Percentiles rank a stretch among this genome's conserved stretches.
phyloP scores from a whole-genome alignment of 228 moss, liverwort and hornwort genomes.

The Sphagnum magellanicum region DNA sequence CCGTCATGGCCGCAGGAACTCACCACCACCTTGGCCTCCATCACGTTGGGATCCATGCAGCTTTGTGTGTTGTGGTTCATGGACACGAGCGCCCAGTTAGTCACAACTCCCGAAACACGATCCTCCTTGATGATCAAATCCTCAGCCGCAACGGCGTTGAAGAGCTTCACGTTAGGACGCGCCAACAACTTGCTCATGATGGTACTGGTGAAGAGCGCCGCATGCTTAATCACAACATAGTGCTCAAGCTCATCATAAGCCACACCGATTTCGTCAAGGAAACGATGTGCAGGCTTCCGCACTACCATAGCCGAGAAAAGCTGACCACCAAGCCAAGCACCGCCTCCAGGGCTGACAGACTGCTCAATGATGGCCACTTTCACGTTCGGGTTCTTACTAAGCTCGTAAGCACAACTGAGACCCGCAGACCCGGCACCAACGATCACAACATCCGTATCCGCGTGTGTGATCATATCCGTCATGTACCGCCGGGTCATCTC shows the following conservation, averaged over 20 bases:
- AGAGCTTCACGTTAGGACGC: conserved; percentile 50
- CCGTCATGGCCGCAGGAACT: conserved; percentile 56
- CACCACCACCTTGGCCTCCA: conserved; percentile 52
- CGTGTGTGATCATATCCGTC: conserved; percentile 61
- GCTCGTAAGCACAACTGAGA: conserved; percentile 39
- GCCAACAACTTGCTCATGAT: conserved; percentile 49
- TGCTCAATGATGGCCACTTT: conserved; percentile 49
- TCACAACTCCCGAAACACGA: conserved; percentile 43
- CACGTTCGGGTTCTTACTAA: conserved; percentile 52
- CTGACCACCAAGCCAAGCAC: conserved; percentile 53
- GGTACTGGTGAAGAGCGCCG: conserved; percentile 46
- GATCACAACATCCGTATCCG: conserved; percentile 45
- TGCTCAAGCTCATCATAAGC: conserved; percentile 44
- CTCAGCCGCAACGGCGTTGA: conserved; percentile 50
- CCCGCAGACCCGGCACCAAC: conserved; percentile 51
- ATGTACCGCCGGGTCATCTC: conserved; percentile 62
- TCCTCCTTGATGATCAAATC: conserved; percentile 50
- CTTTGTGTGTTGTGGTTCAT: conserved; percentile 48
- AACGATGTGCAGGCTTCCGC: conserved; percentile 51
- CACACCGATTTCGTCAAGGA: conserved; percentile 44
- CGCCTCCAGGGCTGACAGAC: conserved; percentile 50
- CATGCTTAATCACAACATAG: conserved; percentile 55
- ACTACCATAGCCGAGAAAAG: conserved; percentile 56
- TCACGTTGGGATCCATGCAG: conserved; percentile 62
- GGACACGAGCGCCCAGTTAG: conserved; percentile 50